These are phyloP conservation scores for Cryphonectria parasitica DNA, from an alignment of 2,329 filamentous ascomycete species.

Conservation along the genomic window DNA sequence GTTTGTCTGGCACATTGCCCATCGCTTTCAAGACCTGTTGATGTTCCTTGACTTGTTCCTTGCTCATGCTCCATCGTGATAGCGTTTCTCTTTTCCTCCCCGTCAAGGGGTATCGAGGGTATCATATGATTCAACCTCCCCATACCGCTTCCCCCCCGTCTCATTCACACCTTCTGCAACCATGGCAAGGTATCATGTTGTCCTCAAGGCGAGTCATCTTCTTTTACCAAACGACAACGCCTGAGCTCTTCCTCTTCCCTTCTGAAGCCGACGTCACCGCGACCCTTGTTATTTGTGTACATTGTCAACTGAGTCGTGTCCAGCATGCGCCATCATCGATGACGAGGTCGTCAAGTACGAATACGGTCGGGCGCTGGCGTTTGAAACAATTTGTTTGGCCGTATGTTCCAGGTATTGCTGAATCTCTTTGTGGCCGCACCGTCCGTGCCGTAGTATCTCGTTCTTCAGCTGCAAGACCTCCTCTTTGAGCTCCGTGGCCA, in stretches of 20 bases:
- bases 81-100: neutral
- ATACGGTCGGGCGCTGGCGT: no score
- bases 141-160: neutral
- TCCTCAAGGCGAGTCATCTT: no score
- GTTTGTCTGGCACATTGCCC: neutral
- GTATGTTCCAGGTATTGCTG: conserved; percentile 36
- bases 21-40: neutral
- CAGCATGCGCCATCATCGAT: neutral
- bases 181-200: neutral
- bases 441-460: conserved; percentile 36
- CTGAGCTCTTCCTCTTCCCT: neutral
- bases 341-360: neutral
- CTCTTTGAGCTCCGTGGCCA: conserved; percentile 33
- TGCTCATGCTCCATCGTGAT: neutral
- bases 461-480: conserved; percentile 39
- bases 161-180: neutral
- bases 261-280: neutral
- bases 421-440: conserved; percentile 36
- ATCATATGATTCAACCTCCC: neutral
- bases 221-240: no score
- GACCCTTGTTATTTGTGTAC: neutral
- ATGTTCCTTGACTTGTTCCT: neutral
- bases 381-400: conserved; percentile 23
- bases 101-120: neutral
- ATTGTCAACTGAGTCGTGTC: neutral